A percentile compares a stretch with the other conserved stretches of the same genome.
These are phyloP conservation scores for Drosera capensis DNA, from an alignment of 148 eudicot species.

Conservation along the genomic window DNA sequence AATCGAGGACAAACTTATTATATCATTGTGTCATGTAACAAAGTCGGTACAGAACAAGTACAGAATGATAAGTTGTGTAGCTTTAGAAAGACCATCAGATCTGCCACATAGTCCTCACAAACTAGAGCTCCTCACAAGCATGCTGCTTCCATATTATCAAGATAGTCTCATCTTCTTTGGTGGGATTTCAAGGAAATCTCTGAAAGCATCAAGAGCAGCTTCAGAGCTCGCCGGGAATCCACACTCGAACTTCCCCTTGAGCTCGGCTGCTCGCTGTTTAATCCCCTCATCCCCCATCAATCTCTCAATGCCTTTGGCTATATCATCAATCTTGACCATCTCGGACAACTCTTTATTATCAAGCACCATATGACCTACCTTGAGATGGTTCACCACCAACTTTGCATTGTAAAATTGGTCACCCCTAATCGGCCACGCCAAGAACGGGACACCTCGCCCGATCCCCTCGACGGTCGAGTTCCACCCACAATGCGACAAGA, in stretches of 20 bases:
- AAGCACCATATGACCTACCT: constrained; percentile 24
- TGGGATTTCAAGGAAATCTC: constrained; percentile 2
- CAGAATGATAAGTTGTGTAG: too few relatives aligned
- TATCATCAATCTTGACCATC: constrained; percentile 30
- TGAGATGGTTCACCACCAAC: constrained; percentile 30
- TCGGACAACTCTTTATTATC: constrained; percentile 13
- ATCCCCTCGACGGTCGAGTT: constrained; percentile 51
- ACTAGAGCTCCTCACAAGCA: too few relatives aligned
- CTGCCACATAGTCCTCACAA: too few relatives aligned
- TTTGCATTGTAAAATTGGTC: constrained; percentile 48
- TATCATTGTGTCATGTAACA: too few relatives aligned
- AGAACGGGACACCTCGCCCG: constrained; percentile 34
- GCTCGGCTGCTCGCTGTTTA: constrained; percentile 15
- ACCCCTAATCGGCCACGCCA: constrained; percentile 70
- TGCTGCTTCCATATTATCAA: too few relatives aligned
- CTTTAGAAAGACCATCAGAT: too few relatives aligned
- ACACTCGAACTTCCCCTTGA: constrained; percentile 13
- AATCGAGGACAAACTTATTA: too few relatives aligned
- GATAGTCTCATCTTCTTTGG: too few relatives aligned
- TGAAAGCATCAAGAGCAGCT: constrained; percentile 30
- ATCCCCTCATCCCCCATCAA: constrained; percentile 40
- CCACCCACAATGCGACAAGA: constrained; percentile 65
- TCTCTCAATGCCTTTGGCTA: constrained; percentile 26
- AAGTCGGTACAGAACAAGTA: too few relatives aligned
- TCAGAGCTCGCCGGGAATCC: constrained; percentile 40